Base-by-base conservation (phyloP, 1,284 basidiomycete species). In the Malassezia psittaci region DNA sequence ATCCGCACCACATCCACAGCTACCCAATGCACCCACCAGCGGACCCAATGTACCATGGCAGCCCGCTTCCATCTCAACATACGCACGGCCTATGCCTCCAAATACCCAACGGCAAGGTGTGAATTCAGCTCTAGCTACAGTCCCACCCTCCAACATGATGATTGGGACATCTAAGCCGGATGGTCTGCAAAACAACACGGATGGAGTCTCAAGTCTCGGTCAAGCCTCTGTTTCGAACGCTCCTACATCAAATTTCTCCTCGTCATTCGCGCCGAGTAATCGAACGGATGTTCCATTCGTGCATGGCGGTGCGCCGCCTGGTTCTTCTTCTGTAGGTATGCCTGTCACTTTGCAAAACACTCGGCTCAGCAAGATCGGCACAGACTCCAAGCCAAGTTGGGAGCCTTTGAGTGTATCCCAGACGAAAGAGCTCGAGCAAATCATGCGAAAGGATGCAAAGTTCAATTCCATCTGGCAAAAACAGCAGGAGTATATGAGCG, bases 321-420 rank as follows among this genome's bases (percentile, higher is more conserved):
- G 62, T 16, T 53, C 59, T 52, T 68, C 66, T 12, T 67, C 63
- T 5, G 58, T 63, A 32, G 67, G 64, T 66, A 79, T 77, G 12
- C 77, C 78, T 8, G 77, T 83, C 53, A 83, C 84, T 69, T 79
- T 81, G 24, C 77, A 79, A 35, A 81, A 83, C 48, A 88, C 86
- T 6, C 79, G 79, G 16, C 79, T 88, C 47, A 81, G 81, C 9
- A 76, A 81, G 50, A 80, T 89, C 2, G 50, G 56, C 18, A 40
- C 33, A n/a, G 61, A 60, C 1, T 37, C 54, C n/a, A 38, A 43
- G 16, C 38, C 46, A 10, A 29, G 7, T 29, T 72, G 66, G 66
- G 58, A 52, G n/a, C 60, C 79, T 0, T 76, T 90, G 35, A 67
- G 72, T 0, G 75, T 77, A 12, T 70, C 72, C 10, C 81, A 83